Base-by-base conservation (phyloP, 2,329 filamentous ascomycete species). In the Aspergillus ustus region DNA sequence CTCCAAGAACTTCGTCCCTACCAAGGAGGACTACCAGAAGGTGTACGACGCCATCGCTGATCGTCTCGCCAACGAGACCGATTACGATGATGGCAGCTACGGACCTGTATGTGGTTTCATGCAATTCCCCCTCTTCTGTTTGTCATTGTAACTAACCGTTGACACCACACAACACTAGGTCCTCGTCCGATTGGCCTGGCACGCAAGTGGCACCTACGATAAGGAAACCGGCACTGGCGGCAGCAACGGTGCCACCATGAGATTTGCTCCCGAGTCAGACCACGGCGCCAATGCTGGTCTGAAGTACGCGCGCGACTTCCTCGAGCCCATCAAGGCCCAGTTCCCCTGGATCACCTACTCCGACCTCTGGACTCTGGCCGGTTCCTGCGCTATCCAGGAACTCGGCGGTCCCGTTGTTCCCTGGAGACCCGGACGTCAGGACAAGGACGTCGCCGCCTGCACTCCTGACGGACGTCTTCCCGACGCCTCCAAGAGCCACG, bases 291-390 rank as follows among this genome's bases (percentile, higher is more conserved):
- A 99, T 75, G 92, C 94, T 62, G 95, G 94, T 70, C 84, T 98
- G 73, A 88, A 90, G 76, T 82, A 87, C 70, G 95, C 94, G 65
- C 91, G 94, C 63, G 89, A 96, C 80, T 97, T 98, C 84, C 87
- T 98, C 62, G 91, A 96, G 81, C 93, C 93, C 65, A 84, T 98
- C 72, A 96, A 97, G 84, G 82, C 84, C 69, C 88, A 93, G 80
- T 93, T 92, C 86, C 93, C 94, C 55, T 98, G 94, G 95, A 97
- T 98, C 81, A 85, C 86, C 65, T 96, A 97, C 86, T 96, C 93
- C 15, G 94, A 99, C 76, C 89, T 99, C 69, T 98, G 94, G 95
- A 98, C 95, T 64, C 88, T 99, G 60, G 89, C 81, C 57, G 95
- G 92, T 74, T 88, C 95, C 67, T 87, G 84, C 76, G 91, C 93